Percentiles rank a stretch among this genome's conserved stretches.
These are phyloP conservation scores for Gossypium gossypioides DNA, from an alignment of 441 rosid genomes.

Conservation along the genomic window DNA sequence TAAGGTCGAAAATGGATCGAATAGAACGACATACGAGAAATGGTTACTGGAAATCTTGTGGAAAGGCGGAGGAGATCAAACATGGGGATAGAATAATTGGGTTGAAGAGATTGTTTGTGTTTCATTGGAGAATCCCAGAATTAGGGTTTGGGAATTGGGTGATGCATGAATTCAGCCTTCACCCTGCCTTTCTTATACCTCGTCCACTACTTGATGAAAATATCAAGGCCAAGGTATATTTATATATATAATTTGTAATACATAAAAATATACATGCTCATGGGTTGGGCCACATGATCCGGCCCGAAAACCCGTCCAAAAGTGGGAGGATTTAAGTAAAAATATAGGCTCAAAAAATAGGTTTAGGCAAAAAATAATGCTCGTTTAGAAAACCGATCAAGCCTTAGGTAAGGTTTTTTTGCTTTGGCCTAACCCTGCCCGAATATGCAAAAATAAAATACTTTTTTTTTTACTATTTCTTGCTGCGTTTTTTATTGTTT, in stretches of 20 bases:
- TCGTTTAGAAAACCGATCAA: fast-evolving
- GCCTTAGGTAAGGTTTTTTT: too few species aligned
- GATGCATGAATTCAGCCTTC: slow-evolving; percentile 10
- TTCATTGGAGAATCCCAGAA: neutral
- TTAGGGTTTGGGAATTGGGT: neutral
- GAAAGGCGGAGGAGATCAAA: neutral
- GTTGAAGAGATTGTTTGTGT: slow-evolving; percentile 7
- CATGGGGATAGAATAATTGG: neutral
- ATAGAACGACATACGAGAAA: neutral
- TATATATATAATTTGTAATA: neutral
- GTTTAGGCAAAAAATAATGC: too few species aligned
- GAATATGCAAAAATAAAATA: too few species aligned
- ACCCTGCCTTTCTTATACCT: neutral
- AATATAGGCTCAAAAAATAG: fast-evolving
- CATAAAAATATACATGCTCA: too few species aligned
- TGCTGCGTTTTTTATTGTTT: too few species aligned
- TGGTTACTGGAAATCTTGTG: slow-evolving; percentile 11
- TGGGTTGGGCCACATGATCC: too few species aligned
- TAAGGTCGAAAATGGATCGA: neutral
- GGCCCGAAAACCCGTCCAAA: fast-evolving
- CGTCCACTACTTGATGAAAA: neutral
- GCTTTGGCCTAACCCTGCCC: fast-evolving
- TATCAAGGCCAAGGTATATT: neutral
- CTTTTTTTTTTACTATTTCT: too few species aligned
- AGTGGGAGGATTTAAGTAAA: fast-evolving